Evolutionary conservation across 345 rosid species (phyloP).

Genomic region (Salix suchowensis): DNA sequence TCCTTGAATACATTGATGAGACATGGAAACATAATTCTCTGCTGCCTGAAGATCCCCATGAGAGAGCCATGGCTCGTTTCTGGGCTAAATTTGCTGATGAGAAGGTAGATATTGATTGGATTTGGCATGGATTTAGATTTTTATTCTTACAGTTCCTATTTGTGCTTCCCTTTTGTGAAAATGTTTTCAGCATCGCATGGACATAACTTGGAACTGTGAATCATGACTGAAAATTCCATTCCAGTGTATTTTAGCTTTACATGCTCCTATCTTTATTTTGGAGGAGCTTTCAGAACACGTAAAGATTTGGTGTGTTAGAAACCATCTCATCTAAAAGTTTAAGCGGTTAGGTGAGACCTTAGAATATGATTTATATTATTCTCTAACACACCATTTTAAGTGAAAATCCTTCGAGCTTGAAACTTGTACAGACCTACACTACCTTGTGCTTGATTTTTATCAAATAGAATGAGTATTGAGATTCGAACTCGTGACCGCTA

Average conservation of each 20-base stretch:
- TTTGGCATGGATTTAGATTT: background rate
- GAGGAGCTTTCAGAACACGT: background rate
- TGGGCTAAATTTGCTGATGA: constrained; percentile 17
- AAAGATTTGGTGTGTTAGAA: too few relatives aligned
- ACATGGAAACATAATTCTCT: background rate
- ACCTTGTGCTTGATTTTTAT: too few relatives aligned
- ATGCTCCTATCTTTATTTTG: background rate
- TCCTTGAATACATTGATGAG: constrained; percentile 15
- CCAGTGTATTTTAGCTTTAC: background rate
- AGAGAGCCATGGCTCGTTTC: constrained; percentile 10
- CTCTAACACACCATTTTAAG: too few relatives aligned
- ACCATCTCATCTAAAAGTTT: too few relatives aligned
- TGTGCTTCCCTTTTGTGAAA: background rate
- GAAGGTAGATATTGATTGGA: background rate
- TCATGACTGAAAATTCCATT: background rate
- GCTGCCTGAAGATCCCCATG: constrained; percentile 6
- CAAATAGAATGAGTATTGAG: too few relatives aligned
- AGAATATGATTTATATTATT: too few relatives aligned
- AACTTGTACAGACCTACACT: too few relatives aligned
- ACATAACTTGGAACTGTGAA: background rate
- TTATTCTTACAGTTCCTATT: background rate
- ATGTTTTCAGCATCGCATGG: background rate
- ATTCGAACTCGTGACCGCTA: too few relatives aligned
- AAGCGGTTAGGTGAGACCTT: rapidly evolving
- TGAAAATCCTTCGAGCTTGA: too few relatives aligned